Base-by-base conservation (phyloP, 2,329 filamentous ascomycete species). In the Rosellinia necatrix region DNA sequence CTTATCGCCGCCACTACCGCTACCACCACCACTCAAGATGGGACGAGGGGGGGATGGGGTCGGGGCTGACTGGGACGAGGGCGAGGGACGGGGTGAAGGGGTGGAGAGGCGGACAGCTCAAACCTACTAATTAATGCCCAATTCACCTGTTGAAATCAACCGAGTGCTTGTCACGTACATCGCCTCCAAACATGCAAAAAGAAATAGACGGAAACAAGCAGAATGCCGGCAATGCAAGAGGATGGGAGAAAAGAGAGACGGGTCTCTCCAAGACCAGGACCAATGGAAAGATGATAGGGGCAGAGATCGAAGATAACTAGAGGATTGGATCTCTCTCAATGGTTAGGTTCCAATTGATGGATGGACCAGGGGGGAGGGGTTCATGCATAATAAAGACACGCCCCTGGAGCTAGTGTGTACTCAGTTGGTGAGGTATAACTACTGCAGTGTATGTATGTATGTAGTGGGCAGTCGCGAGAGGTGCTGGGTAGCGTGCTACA, bases 191-290 rank as follows among this genome's bases (percentile, higher is more conserved):
- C 40, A 44, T 19, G 44, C 15, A 56, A 48, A n/a, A 42, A 29
- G 53, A 56, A 54, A 54, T 40, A 60, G 58, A 51, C 46, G 50
- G 50, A 47, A 53, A 19, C 51, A 49, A 55, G 54, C 54, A 55
- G 58, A 52, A 37, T 32, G 47, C 30, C 37, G 55, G 47, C 55
- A 41, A 52, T 46, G 50, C 55, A 58, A 44, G 44, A 55, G 50
- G 50, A n/a, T n/a, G 47, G 42, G 15, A 41, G n/a, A 55, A 55
- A 46, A 53, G 43, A 30, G 52, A 30, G 52, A 52, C 48, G 54
- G 49, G 46, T 50, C 49, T 43, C 12, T 40, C 30, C 43, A 53
- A 48, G 21, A 40, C 42, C 34, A 50, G 53, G 51, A 38, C 34
- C 42, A 55, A 55, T 48, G 56, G 47, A 52, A 55, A 55, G 47